These are phyloP conservation scores for Amborella trichopoda DNA, from an alignment of 164 flowering plant genomes.

Conservation along the genomic window DNA sequence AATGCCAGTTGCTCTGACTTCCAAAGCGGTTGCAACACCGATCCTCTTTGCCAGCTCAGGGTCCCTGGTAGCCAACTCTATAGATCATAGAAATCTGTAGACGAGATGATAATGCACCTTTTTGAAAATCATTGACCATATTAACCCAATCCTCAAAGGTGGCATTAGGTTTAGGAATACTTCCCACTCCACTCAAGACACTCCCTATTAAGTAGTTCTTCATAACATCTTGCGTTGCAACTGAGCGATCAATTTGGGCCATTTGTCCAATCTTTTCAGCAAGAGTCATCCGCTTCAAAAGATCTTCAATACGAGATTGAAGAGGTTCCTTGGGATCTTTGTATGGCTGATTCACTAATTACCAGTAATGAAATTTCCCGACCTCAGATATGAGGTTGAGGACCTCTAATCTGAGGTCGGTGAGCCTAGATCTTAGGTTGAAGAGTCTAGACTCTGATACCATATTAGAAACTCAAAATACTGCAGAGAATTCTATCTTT, in stretches of 20 bases:
- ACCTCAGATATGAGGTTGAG: too few species aligned
- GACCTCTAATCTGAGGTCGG: too few species aligned
- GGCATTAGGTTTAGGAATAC: constrained; percentile 45
- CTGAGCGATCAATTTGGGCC: constrained; percentile 52
- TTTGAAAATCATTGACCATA: constrained; percentile 52
- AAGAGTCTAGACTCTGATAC: too few species aligned
- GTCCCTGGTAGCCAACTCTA: constrained; percentile 22
- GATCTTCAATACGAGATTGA: constrained; percentile 37
- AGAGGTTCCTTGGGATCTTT: constrained; percentile 30
- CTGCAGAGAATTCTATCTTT: too few species aligned
- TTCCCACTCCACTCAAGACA: constrained; percentile 70
- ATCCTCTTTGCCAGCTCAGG: constrained; percentile 47
- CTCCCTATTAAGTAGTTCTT: constrained; percentile 44
- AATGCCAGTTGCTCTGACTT: constrained; percentile 71
- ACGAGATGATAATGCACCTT: constrained; percentile 40
- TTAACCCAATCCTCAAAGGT: constrained; percentile 43
- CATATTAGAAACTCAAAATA: too few species aligned
- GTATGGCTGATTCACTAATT: too few species aligned
- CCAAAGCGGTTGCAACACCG: constrained; percentile 64
- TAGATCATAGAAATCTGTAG: constrained; percentile 57
- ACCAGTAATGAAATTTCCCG: too few species aligned
- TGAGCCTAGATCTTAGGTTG: too few species aligned
- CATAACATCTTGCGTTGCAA: constrained; percentile 28
- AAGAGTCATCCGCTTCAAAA: constrained; percentile 48
- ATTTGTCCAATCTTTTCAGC: constrained; percentile 55